Conservation (phyloP, 2,329 filamentous ascomycete genomes). For the Cladosporium velox region DNA sequence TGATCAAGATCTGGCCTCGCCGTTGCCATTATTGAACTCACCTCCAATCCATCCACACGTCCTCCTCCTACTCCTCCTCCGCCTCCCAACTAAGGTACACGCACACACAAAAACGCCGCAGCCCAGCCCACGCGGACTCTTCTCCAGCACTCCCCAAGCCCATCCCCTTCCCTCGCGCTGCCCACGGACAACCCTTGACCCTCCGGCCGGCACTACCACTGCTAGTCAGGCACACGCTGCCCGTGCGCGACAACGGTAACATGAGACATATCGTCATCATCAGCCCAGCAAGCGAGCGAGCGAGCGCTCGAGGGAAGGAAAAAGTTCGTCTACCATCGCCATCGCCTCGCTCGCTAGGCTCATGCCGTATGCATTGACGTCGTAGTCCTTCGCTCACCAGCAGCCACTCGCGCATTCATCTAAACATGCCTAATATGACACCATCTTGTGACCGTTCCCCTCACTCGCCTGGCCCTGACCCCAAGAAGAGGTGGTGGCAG, state of each 20-base stretch:
- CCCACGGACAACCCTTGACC: neutral
- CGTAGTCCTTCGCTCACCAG: neutral
- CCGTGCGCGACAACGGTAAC: constrained; percentile 16
- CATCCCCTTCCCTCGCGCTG: constrained; percentile 8
- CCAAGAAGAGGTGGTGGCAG: neutral
- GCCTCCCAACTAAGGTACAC: neutral
- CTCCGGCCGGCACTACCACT: neutral
- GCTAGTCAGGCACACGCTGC: constrained; percentile 18
- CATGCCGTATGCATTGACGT: constrained; percentile 10
- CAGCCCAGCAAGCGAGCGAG: constrained; percentile 7
- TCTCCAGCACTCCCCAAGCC: neutral
- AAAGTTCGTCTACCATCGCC: neutral
- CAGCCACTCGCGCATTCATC: neutral
- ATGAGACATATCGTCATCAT: constrained; percentile 20
- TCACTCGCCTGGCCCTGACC: neutral
- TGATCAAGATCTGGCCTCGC: constrained; percentile 1
- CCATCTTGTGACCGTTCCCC: constrained; percentile 14
- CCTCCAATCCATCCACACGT: neutral
- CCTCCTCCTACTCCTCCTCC: neutral
- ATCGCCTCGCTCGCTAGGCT: neutral
- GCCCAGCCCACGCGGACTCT: neutral
- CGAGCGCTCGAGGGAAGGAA: neutral
- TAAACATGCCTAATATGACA: constrained; percentile 3
- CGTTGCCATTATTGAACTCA: constrained; percentile 3
- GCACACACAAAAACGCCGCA: neutral